Conservation (phyloP, 805 yeast species). For the Saturnispora kantuleensis region DNA sequence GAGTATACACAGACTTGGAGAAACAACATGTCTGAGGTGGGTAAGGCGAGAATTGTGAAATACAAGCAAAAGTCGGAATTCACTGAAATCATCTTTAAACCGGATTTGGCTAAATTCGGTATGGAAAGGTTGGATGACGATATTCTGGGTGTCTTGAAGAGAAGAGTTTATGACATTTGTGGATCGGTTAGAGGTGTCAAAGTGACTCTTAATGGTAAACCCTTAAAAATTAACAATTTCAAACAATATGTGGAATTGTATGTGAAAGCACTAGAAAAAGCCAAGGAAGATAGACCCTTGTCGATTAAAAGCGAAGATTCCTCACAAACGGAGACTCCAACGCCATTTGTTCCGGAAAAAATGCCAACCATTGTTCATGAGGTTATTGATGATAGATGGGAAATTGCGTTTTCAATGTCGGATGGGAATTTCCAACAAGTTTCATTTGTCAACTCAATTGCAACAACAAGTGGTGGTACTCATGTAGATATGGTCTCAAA, state of each 20-base stretch:
- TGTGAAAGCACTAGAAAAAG: conserved; percentile 60
- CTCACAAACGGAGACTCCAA: conserved; percentile 6
- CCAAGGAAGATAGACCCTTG: conserved; percentile 27
- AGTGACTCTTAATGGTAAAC: conserved; percentile 68
- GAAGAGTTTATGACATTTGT: conserved; percentile 93
- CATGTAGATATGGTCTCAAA: conserved; percentile 84
- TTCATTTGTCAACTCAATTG: conserved; percentile 94
- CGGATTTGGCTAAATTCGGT: conserved; percentile 74
- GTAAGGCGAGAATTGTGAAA: conserved; percentile 62
- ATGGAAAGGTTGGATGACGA: conserved; percentile 83
- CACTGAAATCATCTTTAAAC: conserved; percentile 80
- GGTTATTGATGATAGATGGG: conserved; percentile 84
- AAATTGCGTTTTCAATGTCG: conserved; percentile 87
- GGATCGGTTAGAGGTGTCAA: conserved; percentile 83
- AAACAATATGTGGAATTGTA: conserved; percentile 85
- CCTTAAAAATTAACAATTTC: conserved; percentile 62
- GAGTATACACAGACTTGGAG: conserved; percentile 79
- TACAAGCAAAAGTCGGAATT: conserved; percentile 58
- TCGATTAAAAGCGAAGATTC: conserved; percentile 9
- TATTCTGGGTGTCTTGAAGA: conserved; percentile 68
- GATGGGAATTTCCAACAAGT: conserved; percentile 88
- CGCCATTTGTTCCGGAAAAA: conserved; percentile 28
- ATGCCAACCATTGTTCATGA: conserved; percentile 61
- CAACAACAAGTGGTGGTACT: conserved; percentile 95
- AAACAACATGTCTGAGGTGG: conserved; percentile 70